Conservation (phyloP, 345 rosid genomes). For the Syzygium jambos region DNA sequence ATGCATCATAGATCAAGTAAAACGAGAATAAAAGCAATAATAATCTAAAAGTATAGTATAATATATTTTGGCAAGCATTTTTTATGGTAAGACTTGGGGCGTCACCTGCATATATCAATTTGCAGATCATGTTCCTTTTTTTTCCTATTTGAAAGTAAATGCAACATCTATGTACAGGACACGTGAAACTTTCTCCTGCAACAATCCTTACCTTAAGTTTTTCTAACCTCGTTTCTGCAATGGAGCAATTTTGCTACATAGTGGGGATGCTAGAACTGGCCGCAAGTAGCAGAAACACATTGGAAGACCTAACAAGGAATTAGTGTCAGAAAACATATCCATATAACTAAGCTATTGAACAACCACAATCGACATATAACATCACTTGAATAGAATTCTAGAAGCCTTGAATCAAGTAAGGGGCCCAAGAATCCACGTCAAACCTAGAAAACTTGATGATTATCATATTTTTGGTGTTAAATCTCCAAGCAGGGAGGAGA, state of each 20-base stretch:
- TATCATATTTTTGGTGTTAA: background rate
- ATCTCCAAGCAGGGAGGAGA: too few species aligned
- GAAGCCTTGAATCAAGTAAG: too few species aligned
- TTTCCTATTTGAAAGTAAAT: slow-evolving; percentile 52
- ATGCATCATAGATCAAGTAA: slow-evolving; percentile 1
- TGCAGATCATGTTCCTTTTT: slow-evolving; percentile 45
- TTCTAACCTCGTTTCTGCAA: slow-evolving; percentile 30
- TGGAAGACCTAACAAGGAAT: slow-evolving; percentile 48
- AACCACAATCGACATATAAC: background rate
- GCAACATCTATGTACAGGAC: slow-evolving; percentile 73
- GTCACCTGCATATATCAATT: slow-evolving; percentile 80
- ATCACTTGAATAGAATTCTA: background rate
- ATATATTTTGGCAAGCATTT: slow-evolving; percentile 37
- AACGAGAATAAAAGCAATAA: background rate
- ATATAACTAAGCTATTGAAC: background rate
- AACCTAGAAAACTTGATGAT: background rate
- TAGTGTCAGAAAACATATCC: background rate
- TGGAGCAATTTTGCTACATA: slow-evolving; percentile 58
- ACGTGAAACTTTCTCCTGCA: slow-evolving; percentile 52
- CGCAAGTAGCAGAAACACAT: slow-evolving; percentile 80
- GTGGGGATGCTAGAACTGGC: slow-evolving; percentile 72
- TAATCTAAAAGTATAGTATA: background rate
- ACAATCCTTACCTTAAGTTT: slow-evolving; percentile 39
- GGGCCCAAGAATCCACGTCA: background rate
- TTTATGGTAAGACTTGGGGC: slow-evolving; percentile 64